Evolutionary conservation across 2,329 filamentous ascomycete genomes (phyloP), one percentile per base, ranked within the genome.

Genomic region (Alternaria arbusti): DNA sequence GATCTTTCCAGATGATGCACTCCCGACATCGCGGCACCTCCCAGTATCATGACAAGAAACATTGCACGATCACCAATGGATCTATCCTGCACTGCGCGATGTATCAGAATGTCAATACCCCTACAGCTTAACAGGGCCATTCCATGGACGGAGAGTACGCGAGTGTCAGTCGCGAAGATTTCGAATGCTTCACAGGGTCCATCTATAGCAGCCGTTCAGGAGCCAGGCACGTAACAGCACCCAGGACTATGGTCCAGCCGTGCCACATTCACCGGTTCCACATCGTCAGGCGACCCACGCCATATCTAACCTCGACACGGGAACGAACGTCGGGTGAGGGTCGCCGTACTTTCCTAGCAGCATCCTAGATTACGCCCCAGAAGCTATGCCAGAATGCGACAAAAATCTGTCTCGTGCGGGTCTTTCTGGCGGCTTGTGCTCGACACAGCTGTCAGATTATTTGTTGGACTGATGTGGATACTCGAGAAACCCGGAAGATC

Each of bases 321-420:
- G 43, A 58, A 57, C 51, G 13, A 17, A 40, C 57, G 30, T 46
- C 26, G 50, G 49, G 47, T 59, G 36, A 30, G n/a, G 55, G n/a
- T 58, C 59, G 59, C 54, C 28, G 54, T 58, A 13, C 54, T 36
- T 58, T 25, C 44, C 57, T 40, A 32, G 59, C 45, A 52, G 32
- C 36, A 59, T 58, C 54, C 59, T n/a, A 49, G 47, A 36, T 43
- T 28, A 23, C 46, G 57, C 46, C 47, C 43, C 30, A 59, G 54
- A 32, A 59, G 52, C 43, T 20, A 36, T 58, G 28, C 40, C 46
- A 59, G 47, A 45, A 54, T 17, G 47, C 47, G 40, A 59, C 43
- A 28, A 58, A 61, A 62, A 62, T 20, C 22, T 49, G 59, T 43
- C n/a, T 49, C 26, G 10, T 40, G 43, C 58, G 47, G 59, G 59